These are phyloP conservation scores for Cinnamomum micranthum DNA, from an alignment of 164 flowering plant genomes.

Conservation along the genomic window DNA sequence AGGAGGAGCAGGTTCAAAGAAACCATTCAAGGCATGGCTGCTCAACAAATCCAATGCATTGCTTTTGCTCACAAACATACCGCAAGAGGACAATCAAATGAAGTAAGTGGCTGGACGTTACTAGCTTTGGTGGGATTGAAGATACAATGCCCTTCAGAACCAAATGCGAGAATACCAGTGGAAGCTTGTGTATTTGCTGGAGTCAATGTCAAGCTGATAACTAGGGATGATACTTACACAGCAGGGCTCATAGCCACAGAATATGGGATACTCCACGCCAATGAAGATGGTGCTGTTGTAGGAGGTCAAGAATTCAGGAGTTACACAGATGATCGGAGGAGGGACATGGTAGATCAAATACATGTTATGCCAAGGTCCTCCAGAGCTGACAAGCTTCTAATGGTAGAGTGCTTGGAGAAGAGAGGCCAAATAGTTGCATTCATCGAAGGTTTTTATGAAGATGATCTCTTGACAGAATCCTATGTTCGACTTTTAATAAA, in stretches of 20 bases:
- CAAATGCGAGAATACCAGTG: conserved; percentile 47
- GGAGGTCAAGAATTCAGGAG: conserved; percentile 50
- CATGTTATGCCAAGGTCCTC: conserved; percentile 70
- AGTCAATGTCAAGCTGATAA: conserved; percentile 53
- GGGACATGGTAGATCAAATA: conserved; percentile 41
- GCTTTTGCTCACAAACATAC: conserved; percentile 23
- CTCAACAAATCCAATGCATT: conserved; percentile 26
- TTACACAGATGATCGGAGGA: conserved; percentile 36
- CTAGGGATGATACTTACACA: conserved; percentile 56
- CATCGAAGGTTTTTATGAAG: conserved; percentile 56
- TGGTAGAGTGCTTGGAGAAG: conserved; percentile 53
- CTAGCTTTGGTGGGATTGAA: conserved; percentile 50
- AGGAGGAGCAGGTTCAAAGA: conserved; percentile 8
- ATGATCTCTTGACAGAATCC: conserved; percentile 53
- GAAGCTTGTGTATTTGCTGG: conserved; percentile 45
- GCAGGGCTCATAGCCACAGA: conserved; percentile 59
- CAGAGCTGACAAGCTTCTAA: conserved; percentile 56
- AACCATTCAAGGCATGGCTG: conserved; percentile 30
- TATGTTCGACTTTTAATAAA: conserved; percentile 64
- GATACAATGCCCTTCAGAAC: conserved; percentile 21
- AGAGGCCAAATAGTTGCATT: conserved; percentile 69
- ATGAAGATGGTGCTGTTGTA: conserved; percentile 24
- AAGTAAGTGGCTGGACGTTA: conserved; percentile 30
- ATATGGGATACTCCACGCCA: conserved; percentile 43
- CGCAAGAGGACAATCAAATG: conserved; percentile 4